These are phyloP conservation scores for Angophora floribunda DNA, from an alignment of 345 rosid genomes.

Conservation along the genomic window DNA sequence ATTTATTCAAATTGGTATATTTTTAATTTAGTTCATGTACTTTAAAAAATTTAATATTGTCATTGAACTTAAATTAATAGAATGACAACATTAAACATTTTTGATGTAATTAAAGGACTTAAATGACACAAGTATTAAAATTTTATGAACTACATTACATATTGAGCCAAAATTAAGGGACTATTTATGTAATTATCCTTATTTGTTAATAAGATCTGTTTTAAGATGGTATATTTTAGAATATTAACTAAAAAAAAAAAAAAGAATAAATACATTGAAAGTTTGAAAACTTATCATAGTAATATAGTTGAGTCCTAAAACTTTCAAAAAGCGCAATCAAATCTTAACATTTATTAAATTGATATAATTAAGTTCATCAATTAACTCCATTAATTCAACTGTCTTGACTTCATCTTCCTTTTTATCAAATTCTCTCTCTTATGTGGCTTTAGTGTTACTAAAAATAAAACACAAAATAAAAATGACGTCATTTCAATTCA, in stretches of 20 bases:
- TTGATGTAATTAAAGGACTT: too few relatives aligned
- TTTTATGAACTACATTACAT: background rate
- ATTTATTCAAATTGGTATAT: too few relatives aligned
- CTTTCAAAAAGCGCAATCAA: too few relatives aligned
- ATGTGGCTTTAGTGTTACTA: background rate
- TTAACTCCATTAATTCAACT: too few relatives aligned
- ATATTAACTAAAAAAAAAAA: too few relatives aligned
- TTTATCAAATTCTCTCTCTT: background rate
- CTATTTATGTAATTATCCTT: background rate
- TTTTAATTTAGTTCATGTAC: too few relatives aligned
- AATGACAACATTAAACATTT: background rate
- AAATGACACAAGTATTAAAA: background rate
- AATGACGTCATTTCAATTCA: background rate
- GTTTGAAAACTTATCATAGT: background rate
- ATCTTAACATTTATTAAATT: too few relatives aligned
- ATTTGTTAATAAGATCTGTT: background rate
- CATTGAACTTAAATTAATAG: background rate
- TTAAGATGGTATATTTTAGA: background rate
- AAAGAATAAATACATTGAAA: fast-evolving
- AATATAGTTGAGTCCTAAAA: too few relatives aligned
- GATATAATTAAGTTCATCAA: too few relatives aligned
- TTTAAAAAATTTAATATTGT: too few relatives aligned
- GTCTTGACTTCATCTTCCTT: too few relatives aligned
- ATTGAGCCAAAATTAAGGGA: background rate
- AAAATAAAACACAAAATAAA: too few relatives aligned